These are phyloP conservation scores for Pseudogymnoascus destructans DNA, from an alignment of 2,329 filamentous ascomycete species.

Conservation along the genomic window DNA sequence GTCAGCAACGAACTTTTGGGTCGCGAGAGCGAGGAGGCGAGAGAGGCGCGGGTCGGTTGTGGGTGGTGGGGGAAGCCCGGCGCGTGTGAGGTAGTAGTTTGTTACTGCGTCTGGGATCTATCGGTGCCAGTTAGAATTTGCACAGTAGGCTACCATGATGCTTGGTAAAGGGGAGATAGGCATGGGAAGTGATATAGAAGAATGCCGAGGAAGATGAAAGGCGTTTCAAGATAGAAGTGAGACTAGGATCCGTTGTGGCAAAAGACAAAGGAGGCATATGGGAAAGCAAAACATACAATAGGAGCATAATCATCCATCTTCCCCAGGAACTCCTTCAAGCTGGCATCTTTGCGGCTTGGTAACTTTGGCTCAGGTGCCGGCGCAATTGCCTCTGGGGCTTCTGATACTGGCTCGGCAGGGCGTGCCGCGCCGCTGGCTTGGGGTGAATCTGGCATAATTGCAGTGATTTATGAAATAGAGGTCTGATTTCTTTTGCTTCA, in stretches of 20 bases:
- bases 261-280: neutral
- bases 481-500: neutral
- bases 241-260: neutral
- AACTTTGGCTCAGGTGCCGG: slow-evolving; percentile 46
- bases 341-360: slow-evolving; percentile 79
- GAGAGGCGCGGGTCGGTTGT: slow-evolving; percentile 83
- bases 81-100: slow-evolving; percentile 93
- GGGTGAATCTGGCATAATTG: slow-evolving; percentile 2
- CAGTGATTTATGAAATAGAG: neutral
- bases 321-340: slow-evolving; percentile 76
- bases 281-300: slow-evolving; percentile 51
- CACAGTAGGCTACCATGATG: neutral
- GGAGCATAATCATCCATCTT: slow-evolving; percentile 99
- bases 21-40: slow-evolving; percentile 88
- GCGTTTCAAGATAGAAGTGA: neutral
- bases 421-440: neutral
- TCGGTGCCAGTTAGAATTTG: slow-evolving; percentile 1
- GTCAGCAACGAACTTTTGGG: slow-evolving; percentile 97
- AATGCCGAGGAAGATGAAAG: neutral
- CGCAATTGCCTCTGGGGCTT: slow-evolving; percentile 25
- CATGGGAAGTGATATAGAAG: neutral
- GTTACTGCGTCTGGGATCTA: slow-evolving; percentile 96
- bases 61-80: slow-evolving; percentile 83
- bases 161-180: neutral
- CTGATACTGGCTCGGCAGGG: slow-evolving; percentile 1